Conservation (phyloP, 257 asterid species). For the Jaltomata sinuosa region DNA sequence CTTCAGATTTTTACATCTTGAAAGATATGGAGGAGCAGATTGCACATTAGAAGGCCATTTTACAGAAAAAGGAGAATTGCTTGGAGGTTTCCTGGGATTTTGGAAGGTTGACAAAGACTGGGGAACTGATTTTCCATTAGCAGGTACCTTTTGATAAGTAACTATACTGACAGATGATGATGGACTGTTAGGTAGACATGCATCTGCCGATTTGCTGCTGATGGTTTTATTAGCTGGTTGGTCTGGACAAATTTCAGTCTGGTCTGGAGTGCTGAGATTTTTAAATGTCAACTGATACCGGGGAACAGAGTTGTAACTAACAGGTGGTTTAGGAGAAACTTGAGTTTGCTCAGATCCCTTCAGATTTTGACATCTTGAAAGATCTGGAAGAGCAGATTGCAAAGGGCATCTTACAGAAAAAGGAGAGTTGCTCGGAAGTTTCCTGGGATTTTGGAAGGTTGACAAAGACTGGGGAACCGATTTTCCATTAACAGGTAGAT, state of each 20-base stretch:
- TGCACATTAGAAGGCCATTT: neutral
- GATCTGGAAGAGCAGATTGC: neutral
- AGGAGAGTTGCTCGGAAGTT: neutral
- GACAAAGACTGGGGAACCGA: neutral
- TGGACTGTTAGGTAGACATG: neutral
- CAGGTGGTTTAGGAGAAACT: neutral
- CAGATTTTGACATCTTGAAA: neutral
- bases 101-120: neutral
- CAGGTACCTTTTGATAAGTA: neutral
- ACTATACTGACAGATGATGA: neutral
- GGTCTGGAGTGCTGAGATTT: neutral
- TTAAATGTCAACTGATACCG: neutral
- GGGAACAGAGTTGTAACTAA: neutral
- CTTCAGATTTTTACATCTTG: neutral
- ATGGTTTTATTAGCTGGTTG: too few species aligned
- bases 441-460: neutral
- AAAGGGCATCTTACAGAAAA: neutral
- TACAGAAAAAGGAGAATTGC: neutral
- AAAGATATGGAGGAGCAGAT: neutral
- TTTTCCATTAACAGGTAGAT: neutral
- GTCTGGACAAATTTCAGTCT: too few species aligned
- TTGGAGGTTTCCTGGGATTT: neutral
- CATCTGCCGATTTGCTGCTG: neutral
- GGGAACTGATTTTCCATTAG: neutral
- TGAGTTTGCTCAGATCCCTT: neutral